A percentile compares a stretch with the other conserved stretches of the same genome.
Evolutionary conservation across 805 yeast genomes (phyloP).

Genomic region (Wickerhamiella sergipiensis): DNA sequence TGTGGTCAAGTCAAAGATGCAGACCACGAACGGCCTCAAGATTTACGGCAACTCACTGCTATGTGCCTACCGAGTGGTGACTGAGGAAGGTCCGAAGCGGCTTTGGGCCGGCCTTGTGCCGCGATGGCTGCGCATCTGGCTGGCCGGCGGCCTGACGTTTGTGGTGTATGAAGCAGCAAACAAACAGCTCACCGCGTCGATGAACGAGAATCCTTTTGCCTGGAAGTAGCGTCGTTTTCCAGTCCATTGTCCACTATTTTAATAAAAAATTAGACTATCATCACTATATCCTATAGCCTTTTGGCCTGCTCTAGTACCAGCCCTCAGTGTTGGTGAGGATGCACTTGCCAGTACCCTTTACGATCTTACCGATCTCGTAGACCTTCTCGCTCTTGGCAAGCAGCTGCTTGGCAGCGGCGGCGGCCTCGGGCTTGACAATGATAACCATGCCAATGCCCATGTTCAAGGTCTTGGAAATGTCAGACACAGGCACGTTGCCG

Average conservation of each 20-base stretch:
- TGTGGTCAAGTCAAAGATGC: conserved; percentile 76
- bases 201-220: conserved; percentile 15
- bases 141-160: conserved; percentile 58
- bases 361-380: conserved; percentile 50
- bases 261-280: background rate
- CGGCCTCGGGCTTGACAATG: conserved; percentile 61
- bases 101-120: conserved; percentile 35
- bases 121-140: conserved; percentile 53
- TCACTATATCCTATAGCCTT: too few species aligned
- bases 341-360: conserved; percentile 31
- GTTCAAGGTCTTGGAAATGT: conserved; percentile 81
- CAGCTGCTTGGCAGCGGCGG: conserved; percentile 39
- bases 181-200: conserved; percentile 6
- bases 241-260: background rate
- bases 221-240: background rate
- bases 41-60: conserved; percentile 25
- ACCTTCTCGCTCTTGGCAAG: conserved; percentile 62
- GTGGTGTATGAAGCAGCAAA: conserved; percentile 35
- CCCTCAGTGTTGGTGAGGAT: conserved; percentile 21
- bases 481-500: conserved; percentile 78
- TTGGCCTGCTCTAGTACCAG: conserved; percentile 26
- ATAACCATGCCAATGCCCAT: conserved; percentile 96
- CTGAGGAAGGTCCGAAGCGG: conserved; percentile 27
- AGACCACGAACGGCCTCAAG: conserved; percentile 34
- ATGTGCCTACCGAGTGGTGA: conserved; percentile 25